These are phyloP conservation scores for Megacollybia marginata DNA, from an alignment of 768 basidiomycete genomes.

Conservation along the genomic window DNA sequence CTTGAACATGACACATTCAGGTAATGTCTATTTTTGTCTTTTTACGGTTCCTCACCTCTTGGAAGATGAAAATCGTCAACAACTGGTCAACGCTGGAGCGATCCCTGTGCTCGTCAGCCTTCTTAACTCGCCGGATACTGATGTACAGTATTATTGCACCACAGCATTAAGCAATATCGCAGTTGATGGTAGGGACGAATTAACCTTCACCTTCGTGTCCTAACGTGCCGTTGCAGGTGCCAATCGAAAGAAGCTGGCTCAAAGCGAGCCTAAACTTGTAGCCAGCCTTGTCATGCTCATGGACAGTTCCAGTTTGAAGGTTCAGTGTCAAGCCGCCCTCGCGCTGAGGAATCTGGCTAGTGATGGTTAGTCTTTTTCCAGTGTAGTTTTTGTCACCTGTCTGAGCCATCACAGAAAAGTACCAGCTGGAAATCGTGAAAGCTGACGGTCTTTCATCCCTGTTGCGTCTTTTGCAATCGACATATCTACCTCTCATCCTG, in stretches of 20 bases:
- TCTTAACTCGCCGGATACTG: conserved; percentile 94
- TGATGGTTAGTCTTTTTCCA: conserved; percentile 58
- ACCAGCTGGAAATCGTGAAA: conserved; percentile 97
- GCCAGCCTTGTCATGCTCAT: conserved; percentile 89
- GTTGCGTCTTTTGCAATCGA: conserved; percentile 90
- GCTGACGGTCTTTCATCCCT: conserved; percentile 88
- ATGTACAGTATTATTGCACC: conserved; percentile 99
- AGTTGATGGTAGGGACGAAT: conserved; percentile 63
- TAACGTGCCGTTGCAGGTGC: conserved; percentile 33
- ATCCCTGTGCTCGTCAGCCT: conserved; percentile 95
- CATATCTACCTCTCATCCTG: conserved; percentile 94
- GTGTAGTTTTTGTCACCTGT: no score
- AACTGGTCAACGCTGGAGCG: conserved; percentile 96
- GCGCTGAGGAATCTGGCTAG: conserved; percentile 95
- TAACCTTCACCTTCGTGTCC: neutral
- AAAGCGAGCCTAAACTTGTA: conserved; percentile 91
- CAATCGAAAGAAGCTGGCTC: conserved; percentile 92
- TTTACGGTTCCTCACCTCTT: neutral
- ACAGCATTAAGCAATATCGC: conserved; percentile 98
- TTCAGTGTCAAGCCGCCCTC: conserved; percentile 96
- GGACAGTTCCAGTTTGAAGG: conserved; percentile 96
- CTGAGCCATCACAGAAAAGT: conserved; percentile 64
- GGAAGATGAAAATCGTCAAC: conserved; percentile 94
- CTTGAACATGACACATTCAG: conserved; percentile 99
- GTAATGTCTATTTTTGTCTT: conserved; percentile 32